These are phyloP conservation scores for Backusella tuberculispora DNA, from an alignment of 192 early-diverging fungal species.

Conservation along the genomic window DNA sequence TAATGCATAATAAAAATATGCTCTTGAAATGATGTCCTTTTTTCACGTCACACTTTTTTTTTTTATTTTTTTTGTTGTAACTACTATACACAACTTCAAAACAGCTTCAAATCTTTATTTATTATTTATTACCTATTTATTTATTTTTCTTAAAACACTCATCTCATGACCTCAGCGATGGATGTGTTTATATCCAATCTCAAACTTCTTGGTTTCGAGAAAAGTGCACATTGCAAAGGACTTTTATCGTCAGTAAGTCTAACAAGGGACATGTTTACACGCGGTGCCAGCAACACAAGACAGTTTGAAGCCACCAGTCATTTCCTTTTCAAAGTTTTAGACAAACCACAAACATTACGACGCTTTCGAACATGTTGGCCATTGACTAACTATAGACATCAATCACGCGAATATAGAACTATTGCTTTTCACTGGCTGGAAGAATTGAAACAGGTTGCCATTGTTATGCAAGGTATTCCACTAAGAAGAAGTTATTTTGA, in stretches of 20 bases:
- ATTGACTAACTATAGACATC: constrained; percentile 18
- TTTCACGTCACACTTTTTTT: too few relatives aligned
- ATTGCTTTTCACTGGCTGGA: constrained; percentile 31
- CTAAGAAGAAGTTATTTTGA: constrained; percentile 35
- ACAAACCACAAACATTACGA: constrained; percentile 18
- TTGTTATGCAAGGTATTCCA: not conserved
- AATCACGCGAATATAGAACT: constrained; percentile 25
- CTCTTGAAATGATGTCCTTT: too few relatives aligned
- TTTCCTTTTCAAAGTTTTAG: constrained; percentile 34
- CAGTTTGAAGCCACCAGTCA: constrained; percentile 37
- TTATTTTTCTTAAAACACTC: not conserved
- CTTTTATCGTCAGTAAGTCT: not conserved
- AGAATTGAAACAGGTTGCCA: constrained; percentile 18
- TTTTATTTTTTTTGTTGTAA: too few relatives aligned
- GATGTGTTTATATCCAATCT: constrained; percentile 28
- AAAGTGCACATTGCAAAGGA: not conserved
- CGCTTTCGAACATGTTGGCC: constrained; percentile 32
- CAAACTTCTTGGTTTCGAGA: constrained; percentile 30
- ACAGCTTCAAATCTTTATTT: not conserved
- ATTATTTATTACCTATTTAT: not conserved
- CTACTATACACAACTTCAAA: too few relatives aligned
- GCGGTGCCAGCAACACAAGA: constrained; percentile 26
- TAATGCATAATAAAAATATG: too few relatives aligned
- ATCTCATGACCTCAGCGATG: not conserved
- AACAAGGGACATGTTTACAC: constrained; percentile 15